Base-by-base conservation (phyloP, 177 flowering plant species). In the Vitis hybrid region DNA sequence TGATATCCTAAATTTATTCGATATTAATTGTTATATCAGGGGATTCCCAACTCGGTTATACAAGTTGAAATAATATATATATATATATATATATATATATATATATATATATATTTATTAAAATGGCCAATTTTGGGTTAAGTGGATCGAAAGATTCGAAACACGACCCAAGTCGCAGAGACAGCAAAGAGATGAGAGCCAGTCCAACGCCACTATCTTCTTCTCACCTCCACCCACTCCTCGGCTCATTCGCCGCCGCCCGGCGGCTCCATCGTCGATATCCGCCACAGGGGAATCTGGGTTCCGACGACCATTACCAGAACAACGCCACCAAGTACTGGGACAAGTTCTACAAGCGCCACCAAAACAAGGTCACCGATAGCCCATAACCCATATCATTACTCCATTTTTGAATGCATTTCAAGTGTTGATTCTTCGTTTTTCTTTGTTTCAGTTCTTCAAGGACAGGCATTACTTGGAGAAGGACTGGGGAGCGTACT, bases 401-500 rank as follows among this genome's bases (percentile, higher is more conserved):
- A 9, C 19, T 11, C 45, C 18, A 52, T 34, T 12, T 21, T 26
- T 5, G 13, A 64, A 17, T 6, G 18, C 39, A 50, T 26, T n/a
- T 52, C n/a, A 4, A 9, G 34, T 3, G 14, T 65, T 65, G 39
- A 15, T 23, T 26, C 45, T 14, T 59, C 49, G 34, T 60, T 66
- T 66, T 23, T 26, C 45, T 14, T 59, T 56, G 34, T 60, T 66
- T 64, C 80, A 85, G 86, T 85, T 85, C 70, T 85, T 85, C 64
- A 85, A 83, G 75, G 85, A 85, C 62, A 70, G 88, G 45, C 86
- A 85, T 79, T 83, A 85, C 82, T 72, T 85, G 78, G 81, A 74
- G 76, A 83, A 83, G 62, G 86, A 85, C 56, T 85, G 87, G 89
- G 81, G 75, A 11, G 64, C 62, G 7, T 85, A 77, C 67, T 80